Evolutionary conservation across 129 eudicot species (phyloP), one percentile per base, ranked within the genome.

Genomic region (Helianthus tuberosus): DNA sequence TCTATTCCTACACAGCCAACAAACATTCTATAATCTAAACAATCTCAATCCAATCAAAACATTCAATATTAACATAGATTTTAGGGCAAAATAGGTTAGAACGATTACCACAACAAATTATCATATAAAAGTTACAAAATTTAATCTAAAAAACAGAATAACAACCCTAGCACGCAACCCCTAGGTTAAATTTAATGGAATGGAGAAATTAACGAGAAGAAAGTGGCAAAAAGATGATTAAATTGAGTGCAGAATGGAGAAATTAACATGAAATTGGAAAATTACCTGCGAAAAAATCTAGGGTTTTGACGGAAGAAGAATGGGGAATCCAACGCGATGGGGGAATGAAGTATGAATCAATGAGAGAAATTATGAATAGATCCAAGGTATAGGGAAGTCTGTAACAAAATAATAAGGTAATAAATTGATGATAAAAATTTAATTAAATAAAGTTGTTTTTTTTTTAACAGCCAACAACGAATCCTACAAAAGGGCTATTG

Each of bases 261-360:
- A 66, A 76, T 66, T 23, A 55, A 57, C 5, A 68, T 32, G 17
- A 67, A 55, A 5, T 16, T 15, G 0, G 61, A 57, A 67, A 32
- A 14, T 74, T 76, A 76, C 80, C 80, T 76, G 68, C 51, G 62
- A 57, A 48, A 29, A 67, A 57, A 76, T 67, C n/a, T 76, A 76
- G 80, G 75, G 68, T 68, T 76, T 9, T 29, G 75, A 76, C 23
- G 51, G 68, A 76, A 55, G 14, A 68, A 57, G 61, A 76, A 76
- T 46, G 60, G 52, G 7, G 58, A 75, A 73, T 61, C 59, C 16
- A 61, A 73, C 23, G 77, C 48, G 63, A 76, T 46, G 58, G 50
- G 50, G 15, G 7, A 20, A 57, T 13, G 44, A 68, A 76, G 29
- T 67, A 3, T 15, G 60, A 76, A 55, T 67, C 59, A 15, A 67